phyloP scores from a whole-genome alignment of 116 monocot species.

The Papilionanthe hybrid region DNA sequence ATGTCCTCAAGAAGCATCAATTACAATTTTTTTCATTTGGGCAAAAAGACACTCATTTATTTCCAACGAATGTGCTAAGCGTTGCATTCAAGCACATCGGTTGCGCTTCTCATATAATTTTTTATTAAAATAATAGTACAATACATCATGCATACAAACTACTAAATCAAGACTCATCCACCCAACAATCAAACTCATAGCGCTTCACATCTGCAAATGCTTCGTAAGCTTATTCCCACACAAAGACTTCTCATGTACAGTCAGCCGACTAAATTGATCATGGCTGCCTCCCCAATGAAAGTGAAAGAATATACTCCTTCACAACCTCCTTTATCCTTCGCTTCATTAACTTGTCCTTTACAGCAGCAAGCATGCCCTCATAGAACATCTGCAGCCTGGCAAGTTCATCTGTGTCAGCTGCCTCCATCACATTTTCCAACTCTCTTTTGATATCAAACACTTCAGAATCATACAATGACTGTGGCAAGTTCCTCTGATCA shows the following conservation, averaged over 20 bases:
- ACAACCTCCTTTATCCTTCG: slow-evolving; percentile 56
- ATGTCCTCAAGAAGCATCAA: no score
- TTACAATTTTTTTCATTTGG: no score
- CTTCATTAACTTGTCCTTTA: slow-evolving; percentile 66
- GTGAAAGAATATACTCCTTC: slow-evolving; percentile 42
- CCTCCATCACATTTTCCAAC: slow-evolving; percentile 50
- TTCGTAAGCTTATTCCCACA: not conserved
- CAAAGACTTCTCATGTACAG: not conserved
- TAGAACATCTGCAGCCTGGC: slow-evolving; percentile 64
- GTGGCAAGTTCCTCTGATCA: slow-evolving; percentile 39
- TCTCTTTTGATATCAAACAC: slow-evolving; percentile 67
- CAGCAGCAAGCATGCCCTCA: slow-evolving; percentile 45
- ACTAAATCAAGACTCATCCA: not conserved
- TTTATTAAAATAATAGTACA: no score
- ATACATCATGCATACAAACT: no score
- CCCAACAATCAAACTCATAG: not conserved
- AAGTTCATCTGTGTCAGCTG: slow-evolving; percentile 53
- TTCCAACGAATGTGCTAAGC: no score
- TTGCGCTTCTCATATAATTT: no score
- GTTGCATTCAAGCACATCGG: no score
- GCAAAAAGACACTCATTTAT: no score
- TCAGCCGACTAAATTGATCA: not conserved
- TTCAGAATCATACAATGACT: slow-evolving; percentile 31
- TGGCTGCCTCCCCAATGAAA: slow-evolving; percentile 34
- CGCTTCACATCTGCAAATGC: not conserved